These are phyloP conservation scores for Russula foetens DNA, from an alignment of 768 basidiomycete genomes.

Conservation along the genomic window DNA sequence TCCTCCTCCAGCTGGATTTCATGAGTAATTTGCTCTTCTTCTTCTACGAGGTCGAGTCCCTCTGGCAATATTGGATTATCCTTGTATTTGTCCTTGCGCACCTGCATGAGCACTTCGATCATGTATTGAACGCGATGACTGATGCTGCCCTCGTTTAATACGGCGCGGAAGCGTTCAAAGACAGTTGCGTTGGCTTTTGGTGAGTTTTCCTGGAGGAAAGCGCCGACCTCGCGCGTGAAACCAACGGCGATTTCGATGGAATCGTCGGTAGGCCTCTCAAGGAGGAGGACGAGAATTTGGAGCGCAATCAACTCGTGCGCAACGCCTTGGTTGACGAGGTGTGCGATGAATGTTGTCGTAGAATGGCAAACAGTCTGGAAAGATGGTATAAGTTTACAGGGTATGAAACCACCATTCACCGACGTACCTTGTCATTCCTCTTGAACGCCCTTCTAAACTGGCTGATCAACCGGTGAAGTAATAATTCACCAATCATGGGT, in stretches of 20 bases:
- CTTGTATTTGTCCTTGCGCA: slow-evolving; percentile 98
- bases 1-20: slow-evolving; percentile 89
- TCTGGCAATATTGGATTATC: slow-evolving; percentile 94
- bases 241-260: slow-evolving; percentile 98
- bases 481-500: slow-evolving; percentile 90
- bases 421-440: slow-evolving; percentile 88
- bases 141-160: slow-evolving; percentile 90
- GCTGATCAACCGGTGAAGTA: slow-evolving; percentile 82
- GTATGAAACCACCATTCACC: background rate
- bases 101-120: slow-evolving; percentile 99
- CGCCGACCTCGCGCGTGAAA: slow-evolving; percentile 95
- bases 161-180: slow-evolving; percentile 94
- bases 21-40: slow-evolving; percentile 97
- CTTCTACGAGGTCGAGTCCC: slow-evolving; percentile 92
- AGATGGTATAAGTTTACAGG: slow-evolving; percentile 1
- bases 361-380: slow-evolving; percentile 87
- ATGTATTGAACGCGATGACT: slow-evolving; percentile 98
- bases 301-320: slow-evolving; percentile 93
- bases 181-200: slow-evolving; percentile 93
- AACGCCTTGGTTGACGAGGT: slow-evolving; percentile 59
- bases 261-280: slow-evolving; percentile 94
- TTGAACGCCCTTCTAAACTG: slow-evolving; percentile 95
- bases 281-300: slow-evolving; percentile 90
- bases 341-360: slow-evolving; percentile 73
- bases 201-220: slow-evolving; percentile 87